Evolutionary conservation across 2,329 filamentous ascomycete genomes (phyloP).

Genomic region (Fonsecaea multimorphosa): DNA sequence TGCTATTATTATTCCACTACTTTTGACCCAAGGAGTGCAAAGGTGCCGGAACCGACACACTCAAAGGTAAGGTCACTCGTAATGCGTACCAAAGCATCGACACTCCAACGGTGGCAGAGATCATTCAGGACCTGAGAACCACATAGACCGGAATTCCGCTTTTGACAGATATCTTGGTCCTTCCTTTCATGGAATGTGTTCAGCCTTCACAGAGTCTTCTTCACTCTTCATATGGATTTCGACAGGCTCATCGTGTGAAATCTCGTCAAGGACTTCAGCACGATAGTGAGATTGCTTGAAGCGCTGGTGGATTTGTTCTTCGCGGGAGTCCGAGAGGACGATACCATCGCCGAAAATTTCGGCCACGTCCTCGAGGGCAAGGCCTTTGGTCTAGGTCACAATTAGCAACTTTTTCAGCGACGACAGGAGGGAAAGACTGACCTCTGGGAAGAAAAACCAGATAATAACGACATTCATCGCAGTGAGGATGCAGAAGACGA

Average conservation of each 20-base stretch:
- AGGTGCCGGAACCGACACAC: background rate
- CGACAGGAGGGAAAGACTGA: background rate
- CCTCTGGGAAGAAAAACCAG: constrained; percentile 37
- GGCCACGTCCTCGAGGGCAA: constrained; percentile 15
- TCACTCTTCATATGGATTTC: background rate
- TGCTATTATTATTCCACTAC: background rate
- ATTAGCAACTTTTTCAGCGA: background rate
- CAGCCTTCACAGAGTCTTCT: background rate
- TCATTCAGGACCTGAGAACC: background rate
- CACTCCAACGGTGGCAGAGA: background rate
- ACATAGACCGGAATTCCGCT: background rate
- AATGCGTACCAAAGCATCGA: background rate
- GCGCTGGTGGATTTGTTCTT: constrained; percentile 18
- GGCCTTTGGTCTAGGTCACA: constrained; percentile 8
- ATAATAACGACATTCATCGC: constrained; percentile 16
- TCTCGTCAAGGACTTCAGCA: constrained; percentile 13
- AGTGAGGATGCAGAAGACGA: constrained; percentile 36
- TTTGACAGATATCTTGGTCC: background rate
- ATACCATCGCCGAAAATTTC: constrained; percentile 18
- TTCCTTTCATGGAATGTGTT: background rate
- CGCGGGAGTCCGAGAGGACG: constrained; percentile 11
- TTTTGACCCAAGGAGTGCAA: background rate
- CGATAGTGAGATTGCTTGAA: constrained; percentile 19
- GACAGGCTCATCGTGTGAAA: background rate
- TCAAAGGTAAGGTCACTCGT: background rate